Evolutionary conservation across 352 stramenopile species (phyloP).

Genomic region (Globisporangium echinulatum): DNA sequence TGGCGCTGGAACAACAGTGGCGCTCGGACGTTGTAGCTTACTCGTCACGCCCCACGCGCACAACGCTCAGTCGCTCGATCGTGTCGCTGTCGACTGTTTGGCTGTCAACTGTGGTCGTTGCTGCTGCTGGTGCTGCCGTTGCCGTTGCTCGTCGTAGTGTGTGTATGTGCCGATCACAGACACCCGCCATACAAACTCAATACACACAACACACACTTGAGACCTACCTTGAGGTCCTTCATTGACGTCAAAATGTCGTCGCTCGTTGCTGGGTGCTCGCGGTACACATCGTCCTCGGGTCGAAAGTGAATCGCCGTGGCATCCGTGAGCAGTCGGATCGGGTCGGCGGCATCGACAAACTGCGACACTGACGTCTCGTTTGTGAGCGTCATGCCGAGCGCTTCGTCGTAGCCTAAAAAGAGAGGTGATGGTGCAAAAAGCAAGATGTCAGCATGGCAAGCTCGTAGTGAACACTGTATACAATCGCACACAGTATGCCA

Average conservation of each 20-base stretch:
- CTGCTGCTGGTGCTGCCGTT: not conserved
- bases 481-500: not conserved
- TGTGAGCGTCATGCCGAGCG: conserved; percentile 76
- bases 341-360: conserved; percentile 87
- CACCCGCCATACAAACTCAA: not conserved
- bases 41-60: conserved; percentile 47
- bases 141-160: no score
- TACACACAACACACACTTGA: not conserved
- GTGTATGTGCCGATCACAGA: no score
- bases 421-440: not conserved
- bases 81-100: not conserved
- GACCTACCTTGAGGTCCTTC: conserved; percentile 90
- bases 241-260: conserved; percentile 77
- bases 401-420: conserved; percentile 89
- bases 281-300: conserved; percentile 73
- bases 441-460: no score
- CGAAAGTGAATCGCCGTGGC: conserved; percentile 92
- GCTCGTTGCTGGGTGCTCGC: conserved; percentile 66
- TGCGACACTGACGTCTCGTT: conserved; percentile 82
- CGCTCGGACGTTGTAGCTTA: conserved; percentile 78
- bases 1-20: conserved; percentile 81
- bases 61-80: not conserved
- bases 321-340: conserved; percentile 94
- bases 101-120: not conserved
- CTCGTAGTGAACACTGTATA: no score